Evolutionary conservation across 2,329 filamentous ascomycete species (phyloP).

Genomic region (Pestalotiopsis sp.): DNA sequence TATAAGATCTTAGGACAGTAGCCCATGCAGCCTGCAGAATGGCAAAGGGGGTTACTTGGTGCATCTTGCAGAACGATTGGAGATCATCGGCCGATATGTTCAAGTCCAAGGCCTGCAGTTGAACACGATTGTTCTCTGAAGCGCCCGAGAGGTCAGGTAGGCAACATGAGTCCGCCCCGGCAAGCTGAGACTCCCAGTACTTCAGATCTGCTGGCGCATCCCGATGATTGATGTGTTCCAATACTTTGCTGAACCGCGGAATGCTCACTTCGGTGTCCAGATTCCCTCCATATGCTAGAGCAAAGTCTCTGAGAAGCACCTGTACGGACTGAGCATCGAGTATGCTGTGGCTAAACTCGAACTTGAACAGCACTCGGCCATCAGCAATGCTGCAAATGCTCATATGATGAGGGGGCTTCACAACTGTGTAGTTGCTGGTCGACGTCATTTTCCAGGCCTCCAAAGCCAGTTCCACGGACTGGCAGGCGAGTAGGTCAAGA

Average conservation of each 20-base stretch:
- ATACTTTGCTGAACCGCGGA: constrained; percentile 9
- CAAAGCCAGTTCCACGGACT: constrained; percentile 5
- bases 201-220: background rate
- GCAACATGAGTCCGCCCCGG: constrained; percentile 9
- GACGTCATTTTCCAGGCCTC: background rate
- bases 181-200: constrained; percentile 9
- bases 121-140: background rate
- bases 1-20: background rate
- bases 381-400: constrained; percentile 10
- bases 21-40: constrained; percentile 10
- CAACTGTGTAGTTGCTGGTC: constrained; percentile 2
- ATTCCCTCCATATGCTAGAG: background rate
- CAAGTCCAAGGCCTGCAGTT: background rate
- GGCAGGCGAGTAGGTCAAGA: background rate
- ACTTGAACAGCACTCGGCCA: constrained; percentile 4
- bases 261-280: background rate
- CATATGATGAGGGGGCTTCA: constrained; percentile 3
- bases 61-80: constrained; percentile 10
- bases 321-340: constrained; percentile 11
- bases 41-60: constrained; percentile 8
- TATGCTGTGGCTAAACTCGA: constrained; percentile 12
- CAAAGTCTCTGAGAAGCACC: constrained; percentile 10
- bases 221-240: constrained; percentile 4
- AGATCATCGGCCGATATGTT: background rate
- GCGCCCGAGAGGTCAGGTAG: constrained; percentile 7